phyloP scores from a whole-genome alignment of 768 basidiomycete genomes.

The Mycena indigotica region DNA sequence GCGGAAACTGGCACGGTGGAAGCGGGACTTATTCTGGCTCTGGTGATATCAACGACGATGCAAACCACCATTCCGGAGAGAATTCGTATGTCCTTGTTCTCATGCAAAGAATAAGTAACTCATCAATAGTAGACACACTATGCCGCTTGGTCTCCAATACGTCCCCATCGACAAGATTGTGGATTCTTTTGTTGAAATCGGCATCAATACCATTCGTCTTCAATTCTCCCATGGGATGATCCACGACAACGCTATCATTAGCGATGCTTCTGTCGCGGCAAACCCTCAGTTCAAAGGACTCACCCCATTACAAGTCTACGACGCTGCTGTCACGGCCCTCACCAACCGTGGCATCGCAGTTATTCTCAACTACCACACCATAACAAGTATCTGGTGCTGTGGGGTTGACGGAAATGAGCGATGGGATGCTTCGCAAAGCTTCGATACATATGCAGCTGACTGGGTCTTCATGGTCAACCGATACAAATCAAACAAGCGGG shows the following conservation, averaged over 20 bases:
- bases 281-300: conserved; percentile 23
- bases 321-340: conserved; percentile 17
- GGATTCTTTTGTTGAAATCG: conserved; percentile 17
- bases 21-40: conserved; percentile 16
- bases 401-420: conserved; percentile 21
- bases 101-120: background rate
- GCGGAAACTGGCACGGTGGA: conserved; percentile 16
- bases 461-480: conserved; percentile 18
- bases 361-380: conserved; percentile 21
- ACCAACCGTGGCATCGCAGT: conserved; percentile 19
- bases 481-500: conserved; percentile 15
- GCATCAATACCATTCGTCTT: conserved; percentile 19
- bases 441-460: conserved; percentile 13
- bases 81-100: conserved; percentile 6
- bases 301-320: conserved; percentile 20
- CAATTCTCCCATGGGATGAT: conserved; percentile 20
- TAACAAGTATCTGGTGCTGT: conserved; percentile 17
- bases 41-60: conserved; percentile 17
- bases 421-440: conserved; percentile 18
- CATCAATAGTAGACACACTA: conserved; percentile 12
- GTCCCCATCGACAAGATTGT: conserved; percentile 22
- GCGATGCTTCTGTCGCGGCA: conserved; percentile 18
- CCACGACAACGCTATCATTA: conserved; percentile 12
- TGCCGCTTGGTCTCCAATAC: conserved; percentile 23
- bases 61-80: conserved; percentile 14